A percentile compares a stretch with the other conserved stretches of the same genome.
phyloP scores from a whole-genome alignment of 176 grass and related monocot species.

The Triticum urartu region DNA sequence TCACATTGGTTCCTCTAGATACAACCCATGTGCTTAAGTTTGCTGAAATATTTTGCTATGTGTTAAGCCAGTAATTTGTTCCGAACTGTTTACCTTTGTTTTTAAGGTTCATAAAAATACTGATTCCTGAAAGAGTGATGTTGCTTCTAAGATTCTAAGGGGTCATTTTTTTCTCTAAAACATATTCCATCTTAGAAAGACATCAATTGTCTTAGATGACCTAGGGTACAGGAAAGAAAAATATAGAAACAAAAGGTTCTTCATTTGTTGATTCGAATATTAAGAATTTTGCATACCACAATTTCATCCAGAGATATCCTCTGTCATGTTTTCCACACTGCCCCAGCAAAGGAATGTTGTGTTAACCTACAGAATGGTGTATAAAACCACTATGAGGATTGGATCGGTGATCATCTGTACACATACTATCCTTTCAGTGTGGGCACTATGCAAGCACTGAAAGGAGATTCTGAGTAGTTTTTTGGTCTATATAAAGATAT shows the following conservation, averaged over 20 bases:
- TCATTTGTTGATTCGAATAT: not conserved
- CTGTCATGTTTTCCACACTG: not conserved
- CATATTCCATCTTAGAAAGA: not conserved
- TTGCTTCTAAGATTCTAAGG: constrained; percentile 44
- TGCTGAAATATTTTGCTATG: not conserved
- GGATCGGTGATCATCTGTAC: too few relatives aligned
- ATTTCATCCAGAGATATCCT: not conserved
- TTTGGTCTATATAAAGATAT: too few relatives aligned
- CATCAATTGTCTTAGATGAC: not conserved
- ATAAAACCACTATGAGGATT: too few relatives aligned
- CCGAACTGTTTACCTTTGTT: constrained; percentile 13
- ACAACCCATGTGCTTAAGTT: not conserved
- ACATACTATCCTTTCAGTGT: not conserved
- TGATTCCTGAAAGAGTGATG: constrained; percentile 40
- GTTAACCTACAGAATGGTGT: too few relatives aligned
- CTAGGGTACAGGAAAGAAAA: not conserved
- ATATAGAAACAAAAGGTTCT: not conserved
- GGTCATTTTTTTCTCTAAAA: constrained; percentile 18
- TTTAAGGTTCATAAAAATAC: constrained; percentile 37
- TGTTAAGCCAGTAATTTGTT: not conserved
- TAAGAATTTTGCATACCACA: not conserved
- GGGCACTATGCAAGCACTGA: not conserved
- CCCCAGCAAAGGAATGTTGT: too few relatives aligned
- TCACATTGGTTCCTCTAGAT: too few relatives aligned
- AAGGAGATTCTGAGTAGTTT: not conserved